Percentiles rank a stretch among this genome's conserved stretches.
Evolutionary conservation across 257 asterid species (phyloP).

Genomic region (Oldenlandia corymbosa): DNA sequence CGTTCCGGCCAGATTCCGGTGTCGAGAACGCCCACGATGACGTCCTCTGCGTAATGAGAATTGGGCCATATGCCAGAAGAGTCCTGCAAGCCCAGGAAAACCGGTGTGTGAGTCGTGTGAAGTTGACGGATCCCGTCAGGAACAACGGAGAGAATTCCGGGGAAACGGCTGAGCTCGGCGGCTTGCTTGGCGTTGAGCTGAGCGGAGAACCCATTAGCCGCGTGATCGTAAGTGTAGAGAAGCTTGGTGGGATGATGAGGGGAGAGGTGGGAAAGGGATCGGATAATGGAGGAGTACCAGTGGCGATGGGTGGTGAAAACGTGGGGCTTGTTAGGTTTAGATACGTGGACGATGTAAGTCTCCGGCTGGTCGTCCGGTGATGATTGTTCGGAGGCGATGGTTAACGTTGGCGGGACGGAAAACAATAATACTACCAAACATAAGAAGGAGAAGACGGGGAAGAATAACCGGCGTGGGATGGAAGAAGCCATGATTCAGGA

Average conservation of each 20-base stretch:
- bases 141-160: constrained; percentile 60
- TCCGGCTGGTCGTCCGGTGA: constrained; percentile 35
- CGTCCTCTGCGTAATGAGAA: constrained; percentile 75
- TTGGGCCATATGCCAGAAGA: constrained; percentile 86
- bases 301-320: constrained; percentile 61
- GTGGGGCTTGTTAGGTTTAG: constrained; percentile 54
- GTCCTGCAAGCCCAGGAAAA: constrained; percentile 57
- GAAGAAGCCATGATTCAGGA: constrained; percentile 13
- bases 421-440: constrained; percentile 4
- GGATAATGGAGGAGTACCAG: constrained; percentile 69
- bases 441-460: constrained; percentile 25
- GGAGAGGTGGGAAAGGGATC: constrained; percentile 47
- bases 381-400: background rate
- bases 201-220: constrained; percentile 77
- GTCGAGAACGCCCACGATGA: constrained; percentile 73
- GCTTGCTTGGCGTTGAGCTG: constrained; percentile 56
- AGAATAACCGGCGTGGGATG: background rate
- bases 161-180: constrained; percentile 32
- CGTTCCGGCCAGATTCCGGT: constrained; percentile 98
- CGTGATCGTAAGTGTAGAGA: constrained; percentile 62
- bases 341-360: constrained; percentile 78
- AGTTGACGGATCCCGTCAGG: constrained; percentile 56
- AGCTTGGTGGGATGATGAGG: constrained; percentile 47
- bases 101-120: constrained; percentile 86
- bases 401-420: background rate